Conservation (phyloP, 2,329 filamentous ascomycete genomes). For the Cladobotryum protrusum region DNA sequence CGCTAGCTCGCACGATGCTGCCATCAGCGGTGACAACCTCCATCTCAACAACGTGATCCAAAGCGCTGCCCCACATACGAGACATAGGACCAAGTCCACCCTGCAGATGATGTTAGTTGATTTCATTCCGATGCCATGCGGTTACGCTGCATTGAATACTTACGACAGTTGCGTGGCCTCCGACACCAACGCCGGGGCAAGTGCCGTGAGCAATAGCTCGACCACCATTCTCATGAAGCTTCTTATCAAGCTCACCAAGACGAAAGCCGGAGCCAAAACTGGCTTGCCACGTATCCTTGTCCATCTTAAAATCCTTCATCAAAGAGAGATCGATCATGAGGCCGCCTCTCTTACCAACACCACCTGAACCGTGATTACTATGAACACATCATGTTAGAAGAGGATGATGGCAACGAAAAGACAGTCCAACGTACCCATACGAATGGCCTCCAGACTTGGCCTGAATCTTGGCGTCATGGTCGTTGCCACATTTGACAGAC, state of each 20-base stretch:
- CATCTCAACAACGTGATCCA: constrained; percentile 50
- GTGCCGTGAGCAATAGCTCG: constrained; percentile 56
- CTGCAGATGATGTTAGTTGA: constrained; percentile 23
- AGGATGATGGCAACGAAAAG: background rate
- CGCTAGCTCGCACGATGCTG: constrained; percentile 41
- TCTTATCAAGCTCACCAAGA: constrained; percentile 46
- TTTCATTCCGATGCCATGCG: too few species aligned
- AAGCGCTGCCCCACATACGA: constrained; percentile 51
- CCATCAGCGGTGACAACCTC: constrained; percentile 53
- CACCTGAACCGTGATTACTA: constrained; percentile 42
- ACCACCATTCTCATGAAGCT: constrained; percentile 44
- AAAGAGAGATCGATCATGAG: constrained; percentile 51
- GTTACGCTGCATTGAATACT: constrained; percentile 15
- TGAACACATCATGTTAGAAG: background rate
- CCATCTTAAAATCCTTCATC: constrained; percentile 48
- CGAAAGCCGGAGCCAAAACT: constrained; percentile 48
- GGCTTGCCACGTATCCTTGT: constrained; percentile 46
- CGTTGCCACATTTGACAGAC: constrained; percentile 51
- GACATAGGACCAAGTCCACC: constrained; percentile 54
- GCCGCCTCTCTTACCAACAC: constrained; percentile 36
- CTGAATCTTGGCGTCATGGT: constrained; percentile 48
- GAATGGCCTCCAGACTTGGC: constrained; percentile 60
- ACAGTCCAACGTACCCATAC: constrained; percentile 42
- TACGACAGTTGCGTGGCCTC: constrained; percentile 53
- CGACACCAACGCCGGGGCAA: constrained; percentile 53